phyloP scores from a whole-genome alignment of 257 asterid genomes.

The Ligustrum vulgare region DNA sequence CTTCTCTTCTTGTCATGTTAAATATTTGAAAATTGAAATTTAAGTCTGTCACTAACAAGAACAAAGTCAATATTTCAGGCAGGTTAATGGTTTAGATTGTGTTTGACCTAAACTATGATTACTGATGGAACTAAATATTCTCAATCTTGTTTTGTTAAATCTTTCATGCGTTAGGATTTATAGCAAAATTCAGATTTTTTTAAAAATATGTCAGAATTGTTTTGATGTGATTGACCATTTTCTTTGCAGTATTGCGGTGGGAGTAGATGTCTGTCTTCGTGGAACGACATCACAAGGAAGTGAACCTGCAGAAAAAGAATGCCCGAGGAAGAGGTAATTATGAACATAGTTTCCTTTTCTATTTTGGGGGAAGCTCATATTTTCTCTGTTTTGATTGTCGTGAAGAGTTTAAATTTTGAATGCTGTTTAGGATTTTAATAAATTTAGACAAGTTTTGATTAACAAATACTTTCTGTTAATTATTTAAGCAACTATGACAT shows the following conservation, averaged over 20 bases:
- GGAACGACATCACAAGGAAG: conserved; percentile 39
- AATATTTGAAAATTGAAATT: not conserved
- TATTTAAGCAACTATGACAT: not conserved
- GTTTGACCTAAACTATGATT: not conserved
- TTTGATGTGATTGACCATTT: conserved; percentile 16
- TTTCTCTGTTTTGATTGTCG: conserved; percentile 7
- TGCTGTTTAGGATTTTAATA: not conserved
- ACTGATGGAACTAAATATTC: not conserved
- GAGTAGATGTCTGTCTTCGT: conserved; percentile 37
- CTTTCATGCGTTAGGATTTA: not conserved
- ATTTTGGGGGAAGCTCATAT: conserved; percentile 12
- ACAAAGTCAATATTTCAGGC: not conserved
- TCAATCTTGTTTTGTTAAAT: not conserved
- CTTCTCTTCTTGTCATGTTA: not conserved
- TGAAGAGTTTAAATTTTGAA: not conserved
- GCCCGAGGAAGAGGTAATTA: conserved; percentile 58
- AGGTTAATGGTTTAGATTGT: not conserved
- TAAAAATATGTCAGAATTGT: not conserved
- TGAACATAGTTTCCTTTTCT: not conserved
- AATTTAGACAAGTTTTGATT: not conserved
- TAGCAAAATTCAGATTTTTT: not conserved
- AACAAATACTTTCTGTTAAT: not conserved
- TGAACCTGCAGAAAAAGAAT: conserved; percentile 38
- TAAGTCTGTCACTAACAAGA: not conserved
- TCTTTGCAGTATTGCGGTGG: conserved; percentile 41